A percentile compares a stretch with the other conserved stretches of the same genome.
phyloP scores from a whole-genome alignment of 345 rosid genomes.

The Syzygium jambos region DNA sequence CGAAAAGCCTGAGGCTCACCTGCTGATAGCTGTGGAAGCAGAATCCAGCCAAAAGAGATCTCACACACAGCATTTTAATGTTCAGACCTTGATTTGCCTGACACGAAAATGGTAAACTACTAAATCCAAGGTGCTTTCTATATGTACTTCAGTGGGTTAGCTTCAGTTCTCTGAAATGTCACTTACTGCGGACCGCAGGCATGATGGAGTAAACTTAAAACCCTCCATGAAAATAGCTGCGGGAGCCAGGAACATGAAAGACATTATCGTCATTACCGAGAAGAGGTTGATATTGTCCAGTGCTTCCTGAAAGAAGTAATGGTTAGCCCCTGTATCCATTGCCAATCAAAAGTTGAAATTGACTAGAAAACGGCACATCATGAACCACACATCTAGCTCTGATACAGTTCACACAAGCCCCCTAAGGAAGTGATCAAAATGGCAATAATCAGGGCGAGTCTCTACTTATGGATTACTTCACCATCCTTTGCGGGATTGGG shows the following conservation, averaged over 20 bases:
- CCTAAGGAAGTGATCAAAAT: not conserved
- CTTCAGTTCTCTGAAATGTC: not conserved
- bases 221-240: conserved; percentile 60
- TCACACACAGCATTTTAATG: conserved; percentile 38
- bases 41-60: conserved; percentile 60
- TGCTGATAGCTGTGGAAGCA: conserved; percentile 82
- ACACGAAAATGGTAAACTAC: not conserved
- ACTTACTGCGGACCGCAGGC: conserved; percentile 62
- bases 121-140: not conserved
- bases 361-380: not conserved
- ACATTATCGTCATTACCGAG: conserved; percentile 65
- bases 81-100: conserved; percentile 62
- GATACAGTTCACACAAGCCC: not conserved
- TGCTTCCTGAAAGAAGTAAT: conserved; percentile 35
- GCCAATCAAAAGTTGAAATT: not conserved
- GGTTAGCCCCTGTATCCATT: not conserved
- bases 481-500: not conserved
- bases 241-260: conserved; percentile 62
- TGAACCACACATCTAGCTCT: not conserved
- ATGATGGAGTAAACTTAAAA: conserved; percentile 53
- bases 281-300: conserved; percentile 87
- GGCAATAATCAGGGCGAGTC: not conserved
- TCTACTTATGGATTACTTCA: not conserved
- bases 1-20: conserved; percentile 19
- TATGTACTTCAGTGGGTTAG: not conserved